Base-by-base conservation (phyloP, 805 yeast genomes). In the Torulaspora delbrueckii region DNA sequence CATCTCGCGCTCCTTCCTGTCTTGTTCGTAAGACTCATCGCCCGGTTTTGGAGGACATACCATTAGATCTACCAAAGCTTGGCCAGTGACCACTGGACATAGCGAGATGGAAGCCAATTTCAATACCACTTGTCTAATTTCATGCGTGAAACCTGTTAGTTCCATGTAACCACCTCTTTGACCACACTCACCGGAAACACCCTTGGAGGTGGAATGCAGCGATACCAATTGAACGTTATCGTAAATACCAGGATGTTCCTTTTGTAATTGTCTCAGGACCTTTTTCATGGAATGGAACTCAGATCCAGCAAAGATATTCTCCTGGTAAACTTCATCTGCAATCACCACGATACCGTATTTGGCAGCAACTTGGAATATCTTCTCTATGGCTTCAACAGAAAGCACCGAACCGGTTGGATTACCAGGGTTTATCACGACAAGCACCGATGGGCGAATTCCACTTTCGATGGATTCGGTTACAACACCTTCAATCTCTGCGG, bases 141-240 rank as follows among this genome's bases (percentile, higher is more conserved):
- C 89, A 3, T 72, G 73, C 10, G 76, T 71, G 68, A 93, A 86
- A 1, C 96, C 96, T 8, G 83, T 77, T 6, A 90, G 70, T 68
- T 93, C 99, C 93, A 93, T 86, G 73, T 90, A 93, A 5, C 99
- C 99, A 58, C 98, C 99, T 70, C 99, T 82, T 72, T 93, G 99
- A 50, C 99, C 99, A 76, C 99, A 93, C 70, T 93, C 99, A 52
- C 99, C 99, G 52, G 88, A 78, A 56, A 89, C 88, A 66, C 99
- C 99, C 69, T 93, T 93, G 9, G 98, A 91, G 35, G 96, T 88
- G n/a, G 98, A 89, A 67, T 93, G 98, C 56, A 93, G 72, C 1
- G 98, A 90, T 2, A 95, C 97, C 47, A 93, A 75, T 64, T 88
- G 96, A 32, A 93, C 91, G 50, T 79, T 72, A 40, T 76, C 76